Conservation (phyloP, 495 filamentous ascomycete genomes). For the Barbatosphaeria neglecta region DNA sequence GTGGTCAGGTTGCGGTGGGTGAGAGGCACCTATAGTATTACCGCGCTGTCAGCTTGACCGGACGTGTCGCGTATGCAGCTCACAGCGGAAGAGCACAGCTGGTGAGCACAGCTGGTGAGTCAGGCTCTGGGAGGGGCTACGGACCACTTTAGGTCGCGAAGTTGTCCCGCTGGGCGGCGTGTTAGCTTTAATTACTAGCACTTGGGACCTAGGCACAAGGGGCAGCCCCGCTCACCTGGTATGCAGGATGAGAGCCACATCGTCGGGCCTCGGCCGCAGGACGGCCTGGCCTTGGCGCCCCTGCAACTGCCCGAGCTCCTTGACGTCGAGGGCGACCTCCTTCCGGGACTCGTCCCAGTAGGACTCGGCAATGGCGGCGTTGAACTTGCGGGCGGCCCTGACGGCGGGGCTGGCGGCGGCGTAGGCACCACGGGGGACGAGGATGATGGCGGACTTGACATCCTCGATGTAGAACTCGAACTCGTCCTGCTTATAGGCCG, state of each 20-base stretch:
- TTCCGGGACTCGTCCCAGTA: constrained; percentile 52
- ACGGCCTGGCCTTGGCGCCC: constrained; percentile 37
- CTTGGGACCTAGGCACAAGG: not conserved
- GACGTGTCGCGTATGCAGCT: not conserved
- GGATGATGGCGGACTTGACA: constrained; percentile 59
- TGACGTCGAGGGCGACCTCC: constrained; percentile 63
- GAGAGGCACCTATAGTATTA: constrained; percentile 51
- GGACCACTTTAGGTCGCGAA: constrained; percentile 67
- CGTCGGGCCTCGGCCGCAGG: constrained; percentile 47
- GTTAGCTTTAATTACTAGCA: constrained; percentile 2
- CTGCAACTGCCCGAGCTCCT: constrained; percentile 54
- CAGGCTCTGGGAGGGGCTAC: not conserved
- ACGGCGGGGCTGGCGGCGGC: constrained; percentile 52
- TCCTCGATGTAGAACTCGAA: constrained; percentile 87
- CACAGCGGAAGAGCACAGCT: not conserved
- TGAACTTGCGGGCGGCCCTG: constrained; percentile 59
- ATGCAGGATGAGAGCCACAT: constrained; percentile 62
- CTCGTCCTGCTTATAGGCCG: constrained; percentile 74
- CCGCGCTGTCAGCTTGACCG: constrained; percentile 6
- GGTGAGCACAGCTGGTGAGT: too few species aligned
- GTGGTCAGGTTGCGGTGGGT: constrained; percentile 67
- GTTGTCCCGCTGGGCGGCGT: constrained; percentile 54
- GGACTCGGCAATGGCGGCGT: constrained; percentile 68
- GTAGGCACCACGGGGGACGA: constrained; percentile 61
- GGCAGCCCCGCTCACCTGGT: constrained; percentile 20